Conservation (phyloP, 352 stramenopile species). For the Thalassiosira hispida region DNA sequence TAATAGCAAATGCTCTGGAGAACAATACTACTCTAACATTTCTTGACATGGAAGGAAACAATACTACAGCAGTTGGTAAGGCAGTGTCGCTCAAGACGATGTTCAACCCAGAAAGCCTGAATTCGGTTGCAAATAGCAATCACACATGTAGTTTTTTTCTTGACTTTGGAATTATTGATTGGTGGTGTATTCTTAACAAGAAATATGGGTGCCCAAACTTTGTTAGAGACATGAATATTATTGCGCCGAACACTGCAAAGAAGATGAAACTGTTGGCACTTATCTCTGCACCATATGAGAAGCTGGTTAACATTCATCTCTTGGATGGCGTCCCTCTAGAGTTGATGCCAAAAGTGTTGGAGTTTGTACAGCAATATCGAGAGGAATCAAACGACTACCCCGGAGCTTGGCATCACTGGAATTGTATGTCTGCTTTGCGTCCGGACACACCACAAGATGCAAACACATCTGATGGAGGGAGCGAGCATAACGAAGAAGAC, state of each 20-base stretch:
- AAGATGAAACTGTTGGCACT: constrained; percentile 11
- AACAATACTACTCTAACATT: too few species aligned
- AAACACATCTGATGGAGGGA: too few species aligned
- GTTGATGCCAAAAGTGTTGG: constrained; percentile 19
- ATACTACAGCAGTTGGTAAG: too few species aligned
- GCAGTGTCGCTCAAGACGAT: too few species aligned
- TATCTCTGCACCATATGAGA: constrained; percentile 18
- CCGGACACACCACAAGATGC: constrained; percentile 4
- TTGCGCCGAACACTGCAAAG: constrained; percentile 1
- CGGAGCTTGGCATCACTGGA: constrained; percentile 3
- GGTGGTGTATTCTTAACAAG: not conserved
- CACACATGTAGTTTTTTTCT: too few species aligned
- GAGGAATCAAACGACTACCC: not conserved
- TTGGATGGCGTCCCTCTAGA: not conserved
- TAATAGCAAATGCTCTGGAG: too few species aligned
- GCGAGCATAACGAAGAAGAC: not conserved
- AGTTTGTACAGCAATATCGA: constrained; percentile 21
- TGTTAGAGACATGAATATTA: not conserved
- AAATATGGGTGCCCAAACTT: not conserved
- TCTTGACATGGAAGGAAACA: too few species aligned
- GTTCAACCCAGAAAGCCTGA: too few species aligned
- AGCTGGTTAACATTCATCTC: not conserved
- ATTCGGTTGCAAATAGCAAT: too few species aligned
- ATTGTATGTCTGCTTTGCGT: constrained; percentile 2
- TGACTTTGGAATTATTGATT: not conserved